Base-by-base conservation (phyloP, 2,329 filamentous ascomycete species). In the Magnaporthiopsis poae region DNA sequence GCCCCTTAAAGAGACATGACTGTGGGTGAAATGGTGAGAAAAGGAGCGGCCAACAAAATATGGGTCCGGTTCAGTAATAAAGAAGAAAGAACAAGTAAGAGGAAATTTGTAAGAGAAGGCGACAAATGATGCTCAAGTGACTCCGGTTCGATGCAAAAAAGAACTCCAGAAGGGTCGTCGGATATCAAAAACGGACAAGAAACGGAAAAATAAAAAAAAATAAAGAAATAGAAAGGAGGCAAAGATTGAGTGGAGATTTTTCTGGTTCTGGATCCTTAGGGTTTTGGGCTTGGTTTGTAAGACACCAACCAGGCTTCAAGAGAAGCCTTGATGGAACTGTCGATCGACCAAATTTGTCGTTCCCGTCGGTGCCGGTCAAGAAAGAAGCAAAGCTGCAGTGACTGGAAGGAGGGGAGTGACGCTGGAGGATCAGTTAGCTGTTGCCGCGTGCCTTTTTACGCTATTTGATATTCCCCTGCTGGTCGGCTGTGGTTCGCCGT, bases 241-340 rank as follows among this genome's bases (percentile, higher is more conserved):
- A 39, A 73, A 69, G 71, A 70, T 69, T 75, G 74, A 73, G 74
- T 75, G 74, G 74, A 73, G 73, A 74, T 71, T 70, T 67, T 63
- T 62, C 64, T 66, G 64, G 31, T 62, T 61, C 35, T 27, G 31
- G 60, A 61, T 15, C 60, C 60, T 61, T n/a, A 52, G 29, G 63
- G n/a, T 64, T 31, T 56, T 63, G 39, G 65, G 62, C 66, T 31
- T 60, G 27, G 68, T 70, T 63, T 69, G 62, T 52, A 39, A 39
- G 33, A 25, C 67, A 63, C 62, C 31, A 31, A 31, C 31, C 33
- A 18, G 63, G 46, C 60, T n/a, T 62, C 27, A 59, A 31, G 33
- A 36, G 18, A 61, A 65, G 63, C 61, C 29, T 31, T 68, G 69
- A 65, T 65, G 63, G 60, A 63, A 66, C 67, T 31, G 60, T 62